A percentile compares a stretch with the other conserved stretches of the same genome.
phyloP scores from a whole-genome alignment of 148 eudicot genomes.

The Tetragonia tetragonoides region DNA sequence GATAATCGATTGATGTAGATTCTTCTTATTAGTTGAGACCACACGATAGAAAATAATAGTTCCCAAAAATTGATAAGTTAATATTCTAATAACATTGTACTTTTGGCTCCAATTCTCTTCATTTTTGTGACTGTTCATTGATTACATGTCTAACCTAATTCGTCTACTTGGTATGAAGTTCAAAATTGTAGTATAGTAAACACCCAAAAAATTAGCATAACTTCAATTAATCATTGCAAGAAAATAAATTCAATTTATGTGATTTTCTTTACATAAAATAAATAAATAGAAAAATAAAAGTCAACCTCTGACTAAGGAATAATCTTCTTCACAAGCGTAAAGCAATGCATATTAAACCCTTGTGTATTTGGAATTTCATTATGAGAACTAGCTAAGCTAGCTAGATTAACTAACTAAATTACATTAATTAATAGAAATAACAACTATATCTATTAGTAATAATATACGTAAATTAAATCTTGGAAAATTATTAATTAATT shows the following conservation, averaged over 20 bases:
- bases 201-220: no score
- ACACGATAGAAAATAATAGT: no score
- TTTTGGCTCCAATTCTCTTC: no score
- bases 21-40: no score
- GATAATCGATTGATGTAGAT: no score
- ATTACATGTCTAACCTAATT: no score
- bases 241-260: not conserved
- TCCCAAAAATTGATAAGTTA: no score
- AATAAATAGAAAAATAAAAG: not conserved
- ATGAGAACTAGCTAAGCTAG: not conserved
- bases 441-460: not conserved
- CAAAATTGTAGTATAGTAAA: no score
- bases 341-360: not conserved
- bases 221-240: no score
- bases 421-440: not conserved
- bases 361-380: not conserved
- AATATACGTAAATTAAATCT: not conserved
- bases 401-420: not conserved
- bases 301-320: slow-evolving; percentile 6
- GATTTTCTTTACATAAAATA: not conserved
- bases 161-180: no score
- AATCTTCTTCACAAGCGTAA: slow-evolving; percentile 7
- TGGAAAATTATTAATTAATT: not conserved
- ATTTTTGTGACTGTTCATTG: no score
- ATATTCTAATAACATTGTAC: no score